A percentile compares a stretch with the other conserved stretches of the same genome.
Evolutionary conservation across 805 yeast species (phyloP).

Genomic region (Candida piceae): DNA sequence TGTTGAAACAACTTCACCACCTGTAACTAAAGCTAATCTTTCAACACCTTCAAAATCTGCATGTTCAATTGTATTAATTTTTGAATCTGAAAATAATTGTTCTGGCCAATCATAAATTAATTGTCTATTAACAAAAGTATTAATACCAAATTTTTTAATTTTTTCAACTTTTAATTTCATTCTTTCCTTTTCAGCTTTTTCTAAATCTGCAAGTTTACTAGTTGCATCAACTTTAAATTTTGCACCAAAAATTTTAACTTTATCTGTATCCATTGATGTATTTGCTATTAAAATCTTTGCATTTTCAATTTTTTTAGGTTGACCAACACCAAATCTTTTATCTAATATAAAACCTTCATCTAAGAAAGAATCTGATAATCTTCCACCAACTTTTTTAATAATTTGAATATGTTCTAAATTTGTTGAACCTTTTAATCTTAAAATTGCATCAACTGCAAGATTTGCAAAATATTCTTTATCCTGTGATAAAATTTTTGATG

Average conservation of each 20-base stretch:
- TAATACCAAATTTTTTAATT: constrained; percentile 74
- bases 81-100: constrained; percentile 82
- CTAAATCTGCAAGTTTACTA: constrained; percentile 87
- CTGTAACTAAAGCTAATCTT: constrained; percentile 92
- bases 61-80: constrained; percentile 90
- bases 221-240: constrained; percentile 96
- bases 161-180: constrained; percentile 88
- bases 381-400: constrained; percentile 91
- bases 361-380: constrained; percentile 81
- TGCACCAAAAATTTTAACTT: constrained; percentile 96
- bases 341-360: constrained; percentile 94
- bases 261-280: constrained; percentile 95
- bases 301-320: constrained; percentile 78
- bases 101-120: constrained; percentile 98
- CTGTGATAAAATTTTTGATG: constrained; percentile 91
- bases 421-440: constrained; percentile 81
- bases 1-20: constrained; percentile 97
- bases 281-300: constrained; percentile 90
- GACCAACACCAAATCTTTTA: constrained; percentile 90
- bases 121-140: constrained; percentile 92
- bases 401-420: constrained; percentile 90
- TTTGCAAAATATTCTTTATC: constrained; percentile 86
- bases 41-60: constrained; percentile 98
- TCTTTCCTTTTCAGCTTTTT: constrained; percentile 88
- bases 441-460: constrained; percentile 89